Percentiles rank a stretch among this genome's conserved stretches.
Evolutionary conservation across 1,284 basidiomycete genomes (phyloP).

Genomic region (Xanthoconium separans): DNA sequence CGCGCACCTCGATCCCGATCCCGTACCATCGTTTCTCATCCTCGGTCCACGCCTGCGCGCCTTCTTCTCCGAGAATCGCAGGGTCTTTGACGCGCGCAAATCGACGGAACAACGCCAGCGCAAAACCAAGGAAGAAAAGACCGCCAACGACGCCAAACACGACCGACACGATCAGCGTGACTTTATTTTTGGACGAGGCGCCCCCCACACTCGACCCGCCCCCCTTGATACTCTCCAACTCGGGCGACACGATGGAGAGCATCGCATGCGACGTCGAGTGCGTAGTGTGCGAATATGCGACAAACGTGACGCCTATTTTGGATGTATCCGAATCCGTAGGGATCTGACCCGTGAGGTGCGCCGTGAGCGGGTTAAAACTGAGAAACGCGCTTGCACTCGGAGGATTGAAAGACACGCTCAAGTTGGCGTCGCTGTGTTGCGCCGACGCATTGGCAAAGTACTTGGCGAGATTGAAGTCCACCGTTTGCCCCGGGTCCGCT

Average conservation of each 20-base stretch:
- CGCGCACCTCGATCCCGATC: constrained; percentile 40
- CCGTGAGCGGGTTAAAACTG: constrained; percentile 45
- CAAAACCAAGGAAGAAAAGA: constrained; percentile 50
- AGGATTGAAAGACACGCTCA: constrained; percentile 56
- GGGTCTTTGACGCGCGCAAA: constrained; percentile 57
- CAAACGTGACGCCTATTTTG: constrained; percentile 53
- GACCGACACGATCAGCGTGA: constrained; percentile 58
- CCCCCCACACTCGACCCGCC: constrained; percentile 33
- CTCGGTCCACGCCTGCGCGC: constrained; percentile 51
- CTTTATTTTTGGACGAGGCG: constrained; percentile 42
- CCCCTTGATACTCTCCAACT: constrained; percentile 30
- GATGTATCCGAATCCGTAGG: constrained; percentile 41
- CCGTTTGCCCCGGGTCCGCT: constrained; percentile 42
- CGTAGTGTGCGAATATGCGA: constrained; percentile 60
- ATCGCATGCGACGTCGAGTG: constrained; percentile 70
- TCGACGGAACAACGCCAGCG: constrained; percentile 54
- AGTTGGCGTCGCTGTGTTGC: constrained; percentile 41
- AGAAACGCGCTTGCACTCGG: constrained; percentile 45
- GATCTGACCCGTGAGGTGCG: constrained; percentile 52
- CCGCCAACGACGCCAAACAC: constrained; percentile 64
- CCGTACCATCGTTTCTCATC: constrained; percentile 70
- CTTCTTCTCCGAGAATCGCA: constrained; percentile 58
- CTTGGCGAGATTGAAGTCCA: constrained; percentile 49
- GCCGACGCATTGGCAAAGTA: constrained; percentile 49
- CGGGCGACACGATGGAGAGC: constrained; percentile 53